Conservation (phyloP, 345 rosid species). For the Leavenworthia alabamica region DNA sequence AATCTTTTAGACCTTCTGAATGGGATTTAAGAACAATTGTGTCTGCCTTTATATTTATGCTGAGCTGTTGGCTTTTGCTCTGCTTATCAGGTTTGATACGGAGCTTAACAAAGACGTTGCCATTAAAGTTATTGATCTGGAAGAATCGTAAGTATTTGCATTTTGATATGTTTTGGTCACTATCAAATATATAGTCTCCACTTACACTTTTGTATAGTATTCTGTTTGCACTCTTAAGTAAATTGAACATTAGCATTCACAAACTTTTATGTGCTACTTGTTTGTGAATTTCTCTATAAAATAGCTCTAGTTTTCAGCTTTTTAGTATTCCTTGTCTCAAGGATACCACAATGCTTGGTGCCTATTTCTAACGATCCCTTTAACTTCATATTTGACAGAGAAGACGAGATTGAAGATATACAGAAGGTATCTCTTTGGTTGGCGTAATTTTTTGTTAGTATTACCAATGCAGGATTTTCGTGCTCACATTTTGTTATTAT, state of each 20-base stretch:
- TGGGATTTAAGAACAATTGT: neutral
- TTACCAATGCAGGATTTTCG: neutral
- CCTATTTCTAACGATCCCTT: conserved; percentile 18
- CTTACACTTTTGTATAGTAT: neutral
- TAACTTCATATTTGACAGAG: conserved; percentile 47
- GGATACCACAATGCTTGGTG: conserved; percentile 6
- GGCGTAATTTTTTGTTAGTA: conserved; percentile 2
- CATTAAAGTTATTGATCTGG: conserved; percentile 96
- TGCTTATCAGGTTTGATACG: conserved; percentile 78
- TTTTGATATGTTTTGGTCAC: neutral
- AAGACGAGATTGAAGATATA: conserved; percentile 98
- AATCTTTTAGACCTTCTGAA: too few relatives aligned
- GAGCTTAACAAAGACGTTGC: conserved; percentile 96
- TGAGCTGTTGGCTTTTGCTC: conserved; percentile 29
- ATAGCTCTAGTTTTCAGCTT: neutral
- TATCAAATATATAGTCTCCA: neutral
- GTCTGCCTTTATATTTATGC: conserved; percentile 4
- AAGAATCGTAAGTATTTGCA: conserved; percentile 80
- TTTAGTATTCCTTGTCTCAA: conserved; percentile 1
- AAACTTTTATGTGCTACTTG: neutral
- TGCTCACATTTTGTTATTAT: conserved; percentile 28
- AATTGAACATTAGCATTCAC: neutral
- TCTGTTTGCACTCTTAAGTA: conserved; percentile 1
- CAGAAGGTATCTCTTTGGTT: conserved; percentile 65
- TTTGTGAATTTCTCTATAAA: neutral